Evolutionary conservation across 768 basidiomycete species (phyloP).

Genomic region (Strobilomyces dryophilus): DNA sequence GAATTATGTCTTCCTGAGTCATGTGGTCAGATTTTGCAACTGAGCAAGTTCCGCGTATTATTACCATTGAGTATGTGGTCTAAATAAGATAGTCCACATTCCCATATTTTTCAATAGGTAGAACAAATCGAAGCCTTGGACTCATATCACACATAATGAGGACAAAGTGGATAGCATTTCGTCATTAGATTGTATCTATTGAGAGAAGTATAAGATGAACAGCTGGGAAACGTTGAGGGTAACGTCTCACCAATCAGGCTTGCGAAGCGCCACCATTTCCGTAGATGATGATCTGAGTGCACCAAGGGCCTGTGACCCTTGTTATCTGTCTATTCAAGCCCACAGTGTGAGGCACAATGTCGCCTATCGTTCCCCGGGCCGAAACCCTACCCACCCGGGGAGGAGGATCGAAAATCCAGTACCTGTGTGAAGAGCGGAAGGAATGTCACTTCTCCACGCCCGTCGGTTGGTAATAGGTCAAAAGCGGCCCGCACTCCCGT

Average conservation of each 20-base stretch:
- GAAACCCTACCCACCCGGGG: no score
- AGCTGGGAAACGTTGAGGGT: not conserved
- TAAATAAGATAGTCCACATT: not conserved
- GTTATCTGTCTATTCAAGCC: not conserved
- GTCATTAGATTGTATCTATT: not conserved
- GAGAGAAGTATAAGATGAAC: not conserved
- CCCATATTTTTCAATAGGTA: not conserved
- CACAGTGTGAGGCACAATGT: not conserved
- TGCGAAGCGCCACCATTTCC: not conserved
- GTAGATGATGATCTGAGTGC: not conserved
- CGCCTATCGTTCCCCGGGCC: no score
- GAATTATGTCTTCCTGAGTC: not conserved
- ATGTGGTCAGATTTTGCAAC: not conserved
- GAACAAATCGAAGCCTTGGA: not conserved
- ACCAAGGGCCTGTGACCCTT: not conserved
- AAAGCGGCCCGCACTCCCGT: not conserved
- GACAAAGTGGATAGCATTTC: not conserved
- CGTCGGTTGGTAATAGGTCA: not conserved
- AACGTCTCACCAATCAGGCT: not conserved
- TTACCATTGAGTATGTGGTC: not conserved
- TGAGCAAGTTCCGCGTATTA: not conserved
- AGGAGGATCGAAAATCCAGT: no score
- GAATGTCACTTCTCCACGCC: not conserved
- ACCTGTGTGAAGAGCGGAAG: no score
- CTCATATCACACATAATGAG: not conserved